Evolutionary conservation across 2,329 filamentous ascomycete species (phyloP).

Genomic region (Gliomastix tumulicola): DNA sequence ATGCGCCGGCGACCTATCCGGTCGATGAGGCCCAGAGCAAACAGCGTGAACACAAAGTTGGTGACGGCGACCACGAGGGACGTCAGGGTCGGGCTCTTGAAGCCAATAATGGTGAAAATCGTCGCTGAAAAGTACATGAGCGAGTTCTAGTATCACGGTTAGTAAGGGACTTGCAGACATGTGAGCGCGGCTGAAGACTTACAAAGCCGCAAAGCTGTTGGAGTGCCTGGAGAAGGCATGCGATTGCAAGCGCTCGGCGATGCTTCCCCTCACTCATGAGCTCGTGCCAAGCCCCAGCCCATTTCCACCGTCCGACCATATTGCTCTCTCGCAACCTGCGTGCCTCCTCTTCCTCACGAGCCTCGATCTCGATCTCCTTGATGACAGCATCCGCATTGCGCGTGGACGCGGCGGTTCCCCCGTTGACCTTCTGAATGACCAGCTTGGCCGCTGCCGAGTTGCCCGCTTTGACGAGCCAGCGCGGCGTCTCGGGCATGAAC

Average conservation of each 20-base stretch:
- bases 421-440: conserved; percentile 62
- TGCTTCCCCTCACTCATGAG: conserved; percentile 54
- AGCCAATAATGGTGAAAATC: conserved; percentile 72
- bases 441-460: conserved; percentile 51
- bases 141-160: conserved; percentile 52
- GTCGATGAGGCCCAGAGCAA: conserved; percentile 72
- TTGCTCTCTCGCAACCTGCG: conserved; percentile 24
- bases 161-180: neutral
- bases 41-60: conserved; percentile 74
- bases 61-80: conserved; percentile 75
- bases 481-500: conserved; percentile 79
- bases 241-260: conserved; percentile 71
- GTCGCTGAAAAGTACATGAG: conserved; percentile 89
- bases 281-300: conserved; percentile 43
- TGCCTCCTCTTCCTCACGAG: conserved; percentile 59
- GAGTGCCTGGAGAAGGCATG: conserved; percentile 77
- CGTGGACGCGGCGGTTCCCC: conserved; percentile 32
- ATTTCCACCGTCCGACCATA: conserved; percentile 18
- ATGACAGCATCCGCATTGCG: conserved; percentile 53
- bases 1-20: conserved; percentile 72
- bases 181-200: conserved; percentile 20
- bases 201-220: conserved; percentile 86
- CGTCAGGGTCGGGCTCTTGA: conserved; percentile 70
- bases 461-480: conserved; percentile 73
- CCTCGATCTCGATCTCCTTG: conserved; percentile 65